Conservation (phyloP, 257 asterid species). For the Eucommia ulmoides region DNA sequence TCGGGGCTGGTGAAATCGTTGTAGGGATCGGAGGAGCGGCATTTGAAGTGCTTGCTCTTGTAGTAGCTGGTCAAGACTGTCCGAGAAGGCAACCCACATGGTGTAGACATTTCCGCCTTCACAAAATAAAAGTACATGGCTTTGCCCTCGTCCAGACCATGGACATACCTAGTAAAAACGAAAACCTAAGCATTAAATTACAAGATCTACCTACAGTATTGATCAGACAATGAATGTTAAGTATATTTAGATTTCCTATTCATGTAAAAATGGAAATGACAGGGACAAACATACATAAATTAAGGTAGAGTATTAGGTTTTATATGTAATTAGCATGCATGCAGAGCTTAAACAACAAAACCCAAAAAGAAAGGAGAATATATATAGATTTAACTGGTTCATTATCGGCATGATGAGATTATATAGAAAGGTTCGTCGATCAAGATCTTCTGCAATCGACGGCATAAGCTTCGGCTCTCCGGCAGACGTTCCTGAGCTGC, state of each 20-base stretch:
- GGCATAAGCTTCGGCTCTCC: conserved; percentile 80
- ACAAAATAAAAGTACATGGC: conserved; percentile 77
- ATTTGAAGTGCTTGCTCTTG: conserved; percentile 54
- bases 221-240: no score
- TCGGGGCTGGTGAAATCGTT: conserved; percentile 68
- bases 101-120: conserved; percentile 62
- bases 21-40: conserved; percentile 43
- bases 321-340: no score
- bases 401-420: conserved; percentile 72
- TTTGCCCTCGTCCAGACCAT: conserved; percentile 55
- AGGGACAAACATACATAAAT: no score
- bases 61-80: conserved; percentile 75
- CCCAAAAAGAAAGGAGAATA: no score
- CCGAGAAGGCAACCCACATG: conserved; percentile 63
- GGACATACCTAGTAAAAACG: conserved; percentile 23
- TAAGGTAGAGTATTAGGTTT: no score
- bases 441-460: conserved; percentile 62
- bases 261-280: no score
- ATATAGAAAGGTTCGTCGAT: conserved; percentile 64
- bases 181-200: no score
- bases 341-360: no score
- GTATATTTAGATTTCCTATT: no score
- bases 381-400: no score
- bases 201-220: no score
- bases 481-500: conserved; percentile 77